phyloP scores from a whole-genome alignment of 306 rosid species.

The Quercus cerris region DNA sequence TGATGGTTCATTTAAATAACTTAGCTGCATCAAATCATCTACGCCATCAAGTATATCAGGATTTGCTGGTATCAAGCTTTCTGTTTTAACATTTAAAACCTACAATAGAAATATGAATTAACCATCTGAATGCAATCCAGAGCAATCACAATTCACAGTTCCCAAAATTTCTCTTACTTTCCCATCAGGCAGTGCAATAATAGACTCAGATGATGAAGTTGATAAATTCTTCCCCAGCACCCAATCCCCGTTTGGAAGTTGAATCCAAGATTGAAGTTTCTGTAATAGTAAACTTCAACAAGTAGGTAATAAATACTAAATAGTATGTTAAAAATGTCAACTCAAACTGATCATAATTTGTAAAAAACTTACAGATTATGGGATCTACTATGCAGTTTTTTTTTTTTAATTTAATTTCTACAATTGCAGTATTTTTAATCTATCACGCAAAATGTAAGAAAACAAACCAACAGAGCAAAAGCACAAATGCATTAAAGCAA shows the following conservation, averaged over 20 bases:
- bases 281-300: conserved; percentile 46
- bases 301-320: conserved; percentile 15
- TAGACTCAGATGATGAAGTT: conserved; percentile 62
- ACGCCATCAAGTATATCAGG: conserved; percentile 98
- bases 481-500: conserved; percentile 12
- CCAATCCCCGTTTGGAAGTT: conserved; percentile 88
- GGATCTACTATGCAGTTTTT: background rate
- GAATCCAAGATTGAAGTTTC: conserved; percentile 90
- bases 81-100: conserved; percentile 77
- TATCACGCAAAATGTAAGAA: background rate
- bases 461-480: conserved; percentile 4
- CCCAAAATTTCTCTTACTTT: conserved; percentile 48
- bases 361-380: background rate
- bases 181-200: conserved; percentile 71
- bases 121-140: conserved; percentile 12
- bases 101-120: conserved; percentile 18
- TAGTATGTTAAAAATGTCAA: conserved; percentile 7
- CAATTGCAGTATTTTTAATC: conserved; percentile 9
- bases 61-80: conserved; percentile 79
- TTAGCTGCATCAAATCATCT: conserved; percentile 98
- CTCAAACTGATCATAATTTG: conserved; percentile 11
- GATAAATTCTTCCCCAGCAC: conserved; percentile 70
- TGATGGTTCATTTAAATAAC: conserved; percentile 94
- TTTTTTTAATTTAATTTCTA: background rate
- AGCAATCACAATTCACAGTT: conserved; percentile 5